A percentile compares a stretch with the other conserved stretches of the same genome.
Evolutionary conservation across 352 stramenopile genomes (phyloP).

Genomic region (Pythium scleroteichum): DNA sequence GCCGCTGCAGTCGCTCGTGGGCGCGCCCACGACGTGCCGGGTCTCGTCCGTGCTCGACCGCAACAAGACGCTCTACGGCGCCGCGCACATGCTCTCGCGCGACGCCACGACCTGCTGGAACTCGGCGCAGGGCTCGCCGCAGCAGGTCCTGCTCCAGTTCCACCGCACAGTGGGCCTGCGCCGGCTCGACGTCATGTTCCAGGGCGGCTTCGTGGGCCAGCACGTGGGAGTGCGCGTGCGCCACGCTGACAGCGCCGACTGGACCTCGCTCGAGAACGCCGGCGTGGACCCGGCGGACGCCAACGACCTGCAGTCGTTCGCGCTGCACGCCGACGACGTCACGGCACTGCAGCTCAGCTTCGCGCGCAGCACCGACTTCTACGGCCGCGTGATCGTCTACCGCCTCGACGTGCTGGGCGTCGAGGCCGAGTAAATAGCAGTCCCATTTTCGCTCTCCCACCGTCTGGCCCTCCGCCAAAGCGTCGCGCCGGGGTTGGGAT

Average conservation of each 20-base stretch:
- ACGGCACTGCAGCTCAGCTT: constrained; percentile 54
- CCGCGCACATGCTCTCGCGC: constrained; percentile 48
- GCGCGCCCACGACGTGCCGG: constrained; percentile 48
- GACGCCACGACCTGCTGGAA: constrained; percentile 69
- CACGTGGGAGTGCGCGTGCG: constrained; percentile 49
- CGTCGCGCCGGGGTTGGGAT: no score
- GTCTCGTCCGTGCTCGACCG: constrained; percentile 72
- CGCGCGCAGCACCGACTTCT: constrained; percentile 70
- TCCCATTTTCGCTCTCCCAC: neutral
- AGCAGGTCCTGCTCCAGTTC: constrained; percentile 67
- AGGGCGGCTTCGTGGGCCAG: constrained; percentile 73
- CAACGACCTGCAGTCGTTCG: constrained; percentile 60
- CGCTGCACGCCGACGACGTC: constrained; percentile 25
- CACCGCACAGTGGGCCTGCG: constrained; percentile 45
- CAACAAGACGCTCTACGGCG: constrained; percentile 64
- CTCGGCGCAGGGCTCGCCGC: constrained; percentile 62
- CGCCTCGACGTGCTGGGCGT: constrained; percentile 43
- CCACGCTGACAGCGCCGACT: constrained; percentile 18
- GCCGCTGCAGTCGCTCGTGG: constrained; percentile 32
- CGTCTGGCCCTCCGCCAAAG: no score
- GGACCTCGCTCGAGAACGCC: constrained; percentile 26
- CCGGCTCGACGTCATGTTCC: constrained; percentile 64
- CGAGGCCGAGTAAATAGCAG: constrained; percentile 14
- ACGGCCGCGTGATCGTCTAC: constrained; percentile 73
- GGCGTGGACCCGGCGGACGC: constrained; percentile 47